A percentile compares a stretch with the other conserved stretches of the same genome.
Evolutionary conservation across 345 rosid genomes (phyloP).

Genomic region (Nasturtium officinale): DNA sequence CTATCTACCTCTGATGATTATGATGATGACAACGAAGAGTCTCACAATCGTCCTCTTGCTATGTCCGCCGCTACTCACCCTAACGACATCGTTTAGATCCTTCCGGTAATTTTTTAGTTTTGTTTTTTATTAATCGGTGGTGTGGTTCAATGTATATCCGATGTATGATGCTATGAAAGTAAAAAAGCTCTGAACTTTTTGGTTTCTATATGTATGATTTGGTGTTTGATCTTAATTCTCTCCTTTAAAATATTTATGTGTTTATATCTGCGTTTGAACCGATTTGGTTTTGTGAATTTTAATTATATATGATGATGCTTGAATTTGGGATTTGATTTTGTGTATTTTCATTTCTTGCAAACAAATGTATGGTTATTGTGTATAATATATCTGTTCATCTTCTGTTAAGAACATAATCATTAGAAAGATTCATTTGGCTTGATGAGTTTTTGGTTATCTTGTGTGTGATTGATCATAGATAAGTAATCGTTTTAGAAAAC

Average conservation of each 20-base stretch:
- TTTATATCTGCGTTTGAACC: constrained; percentile 1
- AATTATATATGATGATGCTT: constrained; percentile 6
- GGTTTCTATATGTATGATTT: constrained; percentile 34
- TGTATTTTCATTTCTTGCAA: neutral
- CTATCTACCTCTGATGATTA: constrained; percentile 62
- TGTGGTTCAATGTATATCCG: neutral
- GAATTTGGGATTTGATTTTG: neutral
- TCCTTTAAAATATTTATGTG: constrained; percentile 1
- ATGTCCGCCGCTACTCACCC: constrained; percentile 45
- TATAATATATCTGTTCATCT: no score
- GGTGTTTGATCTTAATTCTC: constrained; percentile 9
- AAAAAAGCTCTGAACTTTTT: constrained; percentile 21
- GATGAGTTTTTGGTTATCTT: no score
- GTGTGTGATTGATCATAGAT: neutral
- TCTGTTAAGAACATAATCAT: no score
- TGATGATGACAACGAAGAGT: constrained; percentile 51
- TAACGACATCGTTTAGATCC: constrained; percentile 37
- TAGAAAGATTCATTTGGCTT: no score
- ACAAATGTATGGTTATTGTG: no score
- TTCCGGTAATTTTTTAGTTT: constrained; percentile 13
- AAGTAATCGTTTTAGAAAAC: neutral
- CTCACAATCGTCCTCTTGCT: constrained; percentile 57
- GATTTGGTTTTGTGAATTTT: constrained; percentile 23
- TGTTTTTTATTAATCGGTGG: neutral
- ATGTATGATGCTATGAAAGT: constrained; percentile 7